Conservation (phyloP, 768 basidiomycete species). For the Dioszegia crocea region DNA sequence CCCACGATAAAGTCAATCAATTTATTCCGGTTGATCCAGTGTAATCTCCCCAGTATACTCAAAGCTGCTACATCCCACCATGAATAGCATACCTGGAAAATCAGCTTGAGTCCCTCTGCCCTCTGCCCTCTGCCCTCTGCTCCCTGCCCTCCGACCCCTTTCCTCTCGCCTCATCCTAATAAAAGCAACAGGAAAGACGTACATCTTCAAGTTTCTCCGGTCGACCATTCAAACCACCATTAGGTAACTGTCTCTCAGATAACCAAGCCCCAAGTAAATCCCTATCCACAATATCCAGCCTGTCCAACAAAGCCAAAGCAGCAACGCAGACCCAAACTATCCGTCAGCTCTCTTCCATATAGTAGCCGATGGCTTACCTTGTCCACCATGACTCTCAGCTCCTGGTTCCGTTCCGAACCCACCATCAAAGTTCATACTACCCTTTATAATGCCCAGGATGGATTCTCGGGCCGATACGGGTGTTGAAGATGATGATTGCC, state of each 20-base stretch:
- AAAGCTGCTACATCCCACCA: conserved; percentile 92
- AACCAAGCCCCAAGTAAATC: conserved; percentile 90
- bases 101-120: too few relatives aligned
- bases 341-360: neutral
- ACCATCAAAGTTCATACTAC: conserved; percentile 90
- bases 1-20: conserved; percentile 77
- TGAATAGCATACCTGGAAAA: conserved; percentile 88
- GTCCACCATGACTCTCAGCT: conserved; percentile 87
- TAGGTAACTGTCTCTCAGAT: conserved; percentile 84
- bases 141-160: too few relatives aligned
- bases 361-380: conserved; percentile 60
- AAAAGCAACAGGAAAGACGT: conserved; percentile 41
- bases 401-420: conserved; percentile 81
- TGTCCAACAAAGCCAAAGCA: conserved; percentile 78
- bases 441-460: conserved; percentile 62
- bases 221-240: conserved; percentile 91
- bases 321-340: conserved; percentile 86
- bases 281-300: conserved; percentile 68
- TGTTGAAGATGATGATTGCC: too few relatives aligned
- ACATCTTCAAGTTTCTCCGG: conserved; percentile 97
- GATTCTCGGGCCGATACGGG: conserved; percentile 23
- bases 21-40: conserved; percentile 83
- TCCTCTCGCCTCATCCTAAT: neutral
- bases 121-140: too few relatives aligned
- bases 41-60: conserved; percentile 72